Evolutionary conservation across 768 basidiomycete species (phyloP), one percentile per base, ranked within the genome.

Genomic region (Lepiota brunneoincarnata): DNA sequence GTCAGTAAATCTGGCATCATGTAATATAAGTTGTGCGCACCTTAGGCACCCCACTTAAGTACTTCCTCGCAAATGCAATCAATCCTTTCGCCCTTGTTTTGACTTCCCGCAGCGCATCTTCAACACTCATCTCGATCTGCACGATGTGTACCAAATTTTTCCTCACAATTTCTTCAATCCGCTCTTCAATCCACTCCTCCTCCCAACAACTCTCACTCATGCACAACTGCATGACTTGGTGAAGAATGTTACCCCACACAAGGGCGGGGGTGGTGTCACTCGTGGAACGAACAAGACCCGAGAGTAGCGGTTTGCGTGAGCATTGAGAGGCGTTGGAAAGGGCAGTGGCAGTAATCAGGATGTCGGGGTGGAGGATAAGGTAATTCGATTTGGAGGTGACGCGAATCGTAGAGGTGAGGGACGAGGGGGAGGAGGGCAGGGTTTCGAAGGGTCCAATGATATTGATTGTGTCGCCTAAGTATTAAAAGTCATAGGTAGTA

Each of bases 191-290:
- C 71, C 81, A 89, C 14, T 63, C 61, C 37, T 82, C 74, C 37
- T 84, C 84, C 89, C 89, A 93, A 17, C 69, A 69, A 5, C 74
- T 71, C 41, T 79, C 75, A 20, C 65, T 67, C 48, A 98, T 72
- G 60, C 91, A 93, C 0, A 77, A 72, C 65, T 98, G 94, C 74
- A 97, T 83, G 31, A 98, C 86, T 59, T 93, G 87, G 62, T 99
- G 97, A 4, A 97, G 78, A 69, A 98, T 84, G 61, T 88, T 97
- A 35, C 97, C 97, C 84, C 93, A 98, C 0, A 96, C 75, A 10
- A 91, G 75, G 4, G 86, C 76, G 2, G 89, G 86, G 0, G 85
- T 82, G 12, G 72, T 70, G 56, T 86, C 84, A 5, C 78, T 81
- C 0, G 77, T 72, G 0, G 83, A 79, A 36, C 80, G 83, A 39